Evolutionary conservation across 805 yeast species (phyloP).

Genomic region (Barnettozyma vustinii): DNA sequence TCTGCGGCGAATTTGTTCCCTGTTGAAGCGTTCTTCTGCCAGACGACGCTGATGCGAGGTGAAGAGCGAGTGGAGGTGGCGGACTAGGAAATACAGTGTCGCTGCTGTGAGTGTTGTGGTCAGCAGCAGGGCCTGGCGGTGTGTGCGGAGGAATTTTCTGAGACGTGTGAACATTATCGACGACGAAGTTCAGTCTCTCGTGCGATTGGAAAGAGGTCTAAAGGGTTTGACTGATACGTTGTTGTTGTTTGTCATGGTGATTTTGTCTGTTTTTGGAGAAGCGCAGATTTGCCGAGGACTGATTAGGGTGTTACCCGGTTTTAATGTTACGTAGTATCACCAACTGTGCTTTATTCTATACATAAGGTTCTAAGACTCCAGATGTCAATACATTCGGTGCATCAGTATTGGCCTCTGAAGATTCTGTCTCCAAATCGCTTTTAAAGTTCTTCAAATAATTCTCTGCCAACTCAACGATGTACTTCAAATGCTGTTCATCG

Average conservation of each 20-base stretch:
- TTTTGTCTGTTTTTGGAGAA: neutral
- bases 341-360: neutral
- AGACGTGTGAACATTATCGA: constrained; percentile 22
- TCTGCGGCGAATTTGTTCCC: constrained; percentile 69
- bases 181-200: neutral
- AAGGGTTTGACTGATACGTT: too few species aligned
- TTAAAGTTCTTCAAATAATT: constrained; percentile 14
- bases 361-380: neutral
- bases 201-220: neutral
- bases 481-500: constrained; percentile 20
- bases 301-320: neutral
- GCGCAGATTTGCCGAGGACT: neutral
- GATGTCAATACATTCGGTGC: neutral
- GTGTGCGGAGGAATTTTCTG: constrained; percentile 34
- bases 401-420: neutral
- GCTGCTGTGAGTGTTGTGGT: constrained; percentile 26
- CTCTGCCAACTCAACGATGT: constrained; percentile 22
- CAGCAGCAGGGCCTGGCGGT: constrained; percentile 35
- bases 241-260: neutral
- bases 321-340: neutral
- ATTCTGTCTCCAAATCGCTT: neutral
- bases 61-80: constrained; percentile 40
- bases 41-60: constrained; percentile 45
- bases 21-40: constrained; percentile 52
- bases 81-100: constrained; percentile 37